Percentiles rank a stretch among this genome's conserved stretches.
These are phyloP conservation scores for Fonsecaea nubica DNA, from an alignment of 2,329 filamentous ascomycete species.

Conservation along the genomic window DNA sequence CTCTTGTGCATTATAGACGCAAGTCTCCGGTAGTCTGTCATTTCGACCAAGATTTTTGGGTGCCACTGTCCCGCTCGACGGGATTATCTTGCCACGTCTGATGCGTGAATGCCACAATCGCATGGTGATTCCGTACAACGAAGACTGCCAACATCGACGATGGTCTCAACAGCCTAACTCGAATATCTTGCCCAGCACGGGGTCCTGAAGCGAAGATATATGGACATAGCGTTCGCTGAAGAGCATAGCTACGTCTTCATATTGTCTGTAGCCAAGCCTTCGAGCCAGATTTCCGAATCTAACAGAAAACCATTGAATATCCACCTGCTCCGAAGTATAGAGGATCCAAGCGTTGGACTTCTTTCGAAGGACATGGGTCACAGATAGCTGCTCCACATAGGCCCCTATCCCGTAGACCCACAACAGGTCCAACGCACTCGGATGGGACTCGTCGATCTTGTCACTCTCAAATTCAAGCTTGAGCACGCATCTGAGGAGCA, in stretches of 20 bases:
- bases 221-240: conserved; percentile 6
- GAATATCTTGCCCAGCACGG: not conserved
- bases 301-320: conserved; percentile 18
- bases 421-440: conserved; percentile 9
- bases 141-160: not conserved
- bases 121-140: not conserved
- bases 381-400: conserved; percentile 9
- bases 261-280: conserved; percentile 3
- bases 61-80: not conserved
- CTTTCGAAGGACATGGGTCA: conserved; percentile 4
- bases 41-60: not conserved
- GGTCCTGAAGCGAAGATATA: conserved; percentile 13
- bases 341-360: not conserved
- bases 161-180: conserved; percentile 3
- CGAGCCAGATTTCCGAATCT: conserved; percentile 8
- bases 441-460: not conserved
- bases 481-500: conserved; percentile 17
- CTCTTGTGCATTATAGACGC: not conserved
- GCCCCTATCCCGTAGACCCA: conserved; percentile 19
- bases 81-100: not conserved
- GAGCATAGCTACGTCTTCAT: not conserved
- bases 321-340: conserved; percentile 6
- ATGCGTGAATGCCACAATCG: not conserved
- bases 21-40: not conserved
- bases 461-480: conserved; percentile 22